A percentile compares a stretch with the other conserved stretches of the same genome.
Conservation (phyloP, 2,329 filamentous ascomycete species). For the Fusarium dlaminii region DNA sequence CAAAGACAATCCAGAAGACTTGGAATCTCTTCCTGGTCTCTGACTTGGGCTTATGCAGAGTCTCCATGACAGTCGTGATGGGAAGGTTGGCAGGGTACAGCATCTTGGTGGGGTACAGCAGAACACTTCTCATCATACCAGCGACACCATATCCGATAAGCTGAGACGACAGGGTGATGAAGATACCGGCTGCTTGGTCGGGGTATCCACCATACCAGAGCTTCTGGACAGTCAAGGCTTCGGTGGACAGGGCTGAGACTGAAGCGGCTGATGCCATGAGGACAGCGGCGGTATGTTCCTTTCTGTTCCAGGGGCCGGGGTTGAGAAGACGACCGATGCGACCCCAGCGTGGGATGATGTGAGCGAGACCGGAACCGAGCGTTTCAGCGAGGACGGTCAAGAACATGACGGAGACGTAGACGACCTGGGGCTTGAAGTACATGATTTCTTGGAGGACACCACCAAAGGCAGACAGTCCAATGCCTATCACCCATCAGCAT, state of each 20-base stretch:
- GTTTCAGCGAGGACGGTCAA: constrained; percentile 34
- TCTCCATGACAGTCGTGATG: constrained; percentile 44
- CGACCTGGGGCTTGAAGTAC: constrained; percentile 39
- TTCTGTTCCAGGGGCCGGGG: constrained; percentile 37
- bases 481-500: constrained; percentile 12
- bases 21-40: constrained; percentile 52
- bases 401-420: constrained; percentile 40
- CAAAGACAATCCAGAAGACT: constrained; percentile 53
- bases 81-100: constrained; percentile 43
- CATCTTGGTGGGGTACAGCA: constrained; percentile 60
- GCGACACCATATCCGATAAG: constrained; percentile 60
- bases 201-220: constrained; percentile 57
- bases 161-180: constrained; percentile 59
- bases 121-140: constrained; percentile 55
- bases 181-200: constrained; percentile 52
- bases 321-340: constrained; percentile 28
- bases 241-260: constrained; percentile 44
- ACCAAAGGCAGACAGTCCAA: constrained; percentile 35
- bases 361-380: constrained; percentile 8
- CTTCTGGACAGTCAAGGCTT: constrained; percentile 56
- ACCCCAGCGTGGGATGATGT: constrained; percentile 24
- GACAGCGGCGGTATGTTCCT: constrained; percentile 48
- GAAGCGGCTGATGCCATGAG: constrained; percentile 56
- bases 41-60: constrained; percentile 40
- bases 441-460: constrained; percentile 37